Evolutionary conservation across 306 rosid genomes (phyloP), one percentile per base, ranked within the genome.

Genomic region (Lupinus albus): DNA sequence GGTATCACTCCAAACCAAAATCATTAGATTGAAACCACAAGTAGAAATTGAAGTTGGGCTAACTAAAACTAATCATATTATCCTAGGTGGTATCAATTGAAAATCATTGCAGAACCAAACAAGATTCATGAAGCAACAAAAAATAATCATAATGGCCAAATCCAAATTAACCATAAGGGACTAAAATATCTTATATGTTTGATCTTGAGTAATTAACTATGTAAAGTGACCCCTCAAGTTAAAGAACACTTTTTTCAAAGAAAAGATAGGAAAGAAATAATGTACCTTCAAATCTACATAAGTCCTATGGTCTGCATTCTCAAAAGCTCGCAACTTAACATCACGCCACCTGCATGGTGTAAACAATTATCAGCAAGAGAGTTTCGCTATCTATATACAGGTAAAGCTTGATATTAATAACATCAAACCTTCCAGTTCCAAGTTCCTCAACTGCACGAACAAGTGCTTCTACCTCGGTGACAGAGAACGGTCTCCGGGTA

Each of bases 361-460:
- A 70, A 76, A 60, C 62, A 71, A 71, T 67, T 4, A 52, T 83
- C 48, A 79, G 72, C 76, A 42, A 47, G 42, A 64, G 2, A 35
- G 61, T 41, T 70, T 62, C 64, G 64, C 60, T 52, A 54, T 47
- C n/a, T 41, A 36, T 55, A 53, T 9, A 35, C 18, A 47, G 17
- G 9, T 51, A 50, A 66, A 62, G 62, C 59, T 18, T 18, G 66
- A 16, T 48, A 39, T 66, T 58, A 35, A 44, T 33, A 71, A 53
- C 21, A 83, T 11, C 82, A 2, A 61, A 92, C 98, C 98, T 92
- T 82, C 98, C 98, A 46, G 98, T 92, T 79, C 98, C 98, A 13
- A 92, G 95, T 41, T 92, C 98, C 85, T 89, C 98, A 39, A 92
- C 96, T 2, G 98, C 96, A 16, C 83, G 80, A 73, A 92, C 96